phyloP scores from a whole-genome alignment of 495 filamentous ascomycete species.

The Chaetomium fimeti region DNA sequence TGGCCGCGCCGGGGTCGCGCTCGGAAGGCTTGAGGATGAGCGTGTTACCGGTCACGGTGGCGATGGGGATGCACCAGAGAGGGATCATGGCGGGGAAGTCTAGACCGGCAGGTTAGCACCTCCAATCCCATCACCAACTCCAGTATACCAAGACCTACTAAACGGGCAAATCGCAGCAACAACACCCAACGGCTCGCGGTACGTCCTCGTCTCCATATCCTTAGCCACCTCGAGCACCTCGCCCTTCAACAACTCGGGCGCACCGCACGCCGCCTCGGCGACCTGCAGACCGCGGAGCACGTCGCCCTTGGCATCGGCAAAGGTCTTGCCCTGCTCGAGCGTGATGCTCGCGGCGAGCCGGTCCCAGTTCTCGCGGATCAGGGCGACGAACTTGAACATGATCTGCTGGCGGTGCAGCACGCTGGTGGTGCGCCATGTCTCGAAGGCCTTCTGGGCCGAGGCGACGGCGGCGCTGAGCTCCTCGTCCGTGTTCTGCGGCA shows the following conservation, averaged over 20 bases:
- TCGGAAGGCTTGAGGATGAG: conserved; percentile 96
- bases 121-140: neutral
- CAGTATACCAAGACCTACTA: conserved; percentile 59
- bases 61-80: conserved; percentile 93
- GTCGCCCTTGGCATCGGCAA: conserved; percentile 92
- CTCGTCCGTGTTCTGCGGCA: conserved; percentile 88
- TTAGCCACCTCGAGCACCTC: conserved; percentile 96
- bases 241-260: conserved; percentile 89
- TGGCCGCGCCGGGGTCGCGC: conserved; percentile 94
- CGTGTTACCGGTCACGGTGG: conserved; percentile 91
- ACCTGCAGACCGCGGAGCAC: conserved; percentile 95
- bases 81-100: conserved; percentile 99
- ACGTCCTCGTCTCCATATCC: conserved; percentile 97
- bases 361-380: conserved; percentile 96
- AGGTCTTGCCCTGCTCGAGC: conserved; percentile 97
- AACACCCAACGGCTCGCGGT: conserved; percentile 89
- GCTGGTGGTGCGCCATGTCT: conserved; percentile 78
- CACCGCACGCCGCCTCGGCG: conserved; percentile 91
- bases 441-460: conserved; percentile 87
- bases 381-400: conserved; percentile 90
- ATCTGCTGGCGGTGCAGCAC: conserved; percentile 87
- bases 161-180: conserved; percentile 98
- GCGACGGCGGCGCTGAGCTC: conserved; percentile 86
- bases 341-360: conserved; percentile 92
- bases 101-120: conserved; percentile 38